phyloP scores from a whole-genome alignment of 2,329 filamentous ascomycete species.

The Claviceps fusiformis region DNA sequence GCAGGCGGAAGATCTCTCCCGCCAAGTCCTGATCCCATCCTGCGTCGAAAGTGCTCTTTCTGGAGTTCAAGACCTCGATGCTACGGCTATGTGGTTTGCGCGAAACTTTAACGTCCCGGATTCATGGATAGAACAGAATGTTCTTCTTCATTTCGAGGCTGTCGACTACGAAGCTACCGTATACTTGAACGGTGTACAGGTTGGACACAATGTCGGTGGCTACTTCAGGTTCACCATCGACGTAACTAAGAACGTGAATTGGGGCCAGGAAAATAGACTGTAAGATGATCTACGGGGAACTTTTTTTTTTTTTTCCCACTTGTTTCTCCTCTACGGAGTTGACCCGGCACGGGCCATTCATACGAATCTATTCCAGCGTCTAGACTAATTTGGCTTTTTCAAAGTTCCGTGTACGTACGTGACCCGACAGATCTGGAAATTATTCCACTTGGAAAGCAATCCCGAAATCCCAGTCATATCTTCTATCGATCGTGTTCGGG shows the following conservation, averaged over 20 bases:
- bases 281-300: constrained; percentile 16
- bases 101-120: constrained; percentile 36
- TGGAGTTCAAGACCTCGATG: constrained; percentile 29
- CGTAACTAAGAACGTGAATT: constrained; percentile 31
- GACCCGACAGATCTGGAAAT: constrained; percentile 51
- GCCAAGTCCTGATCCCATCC: constrained; percentile 29
- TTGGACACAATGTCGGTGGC: constrained; percentile 42
- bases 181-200: constrained; percentile 41
- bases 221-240: constrained; percentile 50
- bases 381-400: background rate
- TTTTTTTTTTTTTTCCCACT: background rate
- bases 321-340: background rate
- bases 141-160: constrained; percentile 44
- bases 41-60: constrained; percentile 34
- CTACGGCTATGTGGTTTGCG: constrained; percentile 34
- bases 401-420: constrained; percentile 48
- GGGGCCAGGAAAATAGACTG: constrained; percentile 38
- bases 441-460: constrained; percentile 56
- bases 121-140: constrained; percentile 28
- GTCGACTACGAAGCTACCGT: constrained; percentile 45
- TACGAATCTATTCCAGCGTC: no score
- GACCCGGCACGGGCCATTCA: background rate
- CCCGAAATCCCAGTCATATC: constrained; percentile 42
- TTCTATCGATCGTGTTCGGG: constrained; percentile 62
- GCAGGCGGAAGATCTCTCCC: constrained; percentile 15